Percentiles rank a stretch among this genome's conserved stretches.
Conservation (phyloP, 2,329 filamentous ascomycete species). For the Arthrobotrys sinensis region DNA sequence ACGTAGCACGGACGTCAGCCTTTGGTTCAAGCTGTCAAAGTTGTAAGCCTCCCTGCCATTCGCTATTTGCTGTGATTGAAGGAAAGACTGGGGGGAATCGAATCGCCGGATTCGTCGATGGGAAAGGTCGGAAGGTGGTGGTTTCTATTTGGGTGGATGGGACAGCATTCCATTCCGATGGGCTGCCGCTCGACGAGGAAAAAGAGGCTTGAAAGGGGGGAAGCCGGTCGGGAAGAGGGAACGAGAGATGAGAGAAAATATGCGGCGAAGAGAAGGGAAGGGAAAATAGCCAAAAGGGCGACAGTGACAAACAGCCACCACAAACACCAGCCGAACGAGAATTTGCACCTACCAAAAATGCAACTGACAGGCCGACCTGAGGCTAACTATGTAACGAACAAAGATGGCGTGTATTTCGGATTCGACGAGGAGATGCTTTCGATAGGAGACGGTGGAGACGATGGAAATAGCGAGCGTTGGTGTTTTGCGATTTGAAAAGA, state of each 20-base stretch:
- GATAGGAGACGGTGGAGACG: constrained; percentile 18
- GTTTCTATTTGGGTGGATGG: constrained; percentile 22
- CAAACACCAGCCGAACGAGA: not conserved
- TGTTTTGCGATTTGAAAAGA: constrained; percentile 3
- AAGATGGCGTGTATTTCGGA: not conserved
- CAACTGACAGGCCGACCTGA: constrained; percentile 4
- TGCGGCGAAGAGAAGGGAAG: constrained; percentile 20
- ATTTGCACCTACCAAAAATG: constrained; percentile 52
- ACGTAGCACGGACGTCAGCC: constrained; percentile 18
- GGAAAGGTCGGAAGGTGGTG: not conserved
- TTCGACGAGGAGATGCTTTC: not conserved
- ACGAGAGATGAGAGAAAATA: constrained; percentile 5
- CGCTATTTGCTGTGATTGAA: constrained; percentile 3
- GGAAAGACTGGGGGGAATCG: not conserved
- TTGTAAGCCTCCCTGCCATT: constrained; percentile 28
- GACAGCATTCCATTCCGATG: constrained; percentile 48
- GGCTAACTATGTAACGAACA: not conserved
- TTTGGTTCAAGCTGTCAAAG: constrained; percentile 14
- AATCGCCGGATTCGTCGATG: constrained; percentile 14
- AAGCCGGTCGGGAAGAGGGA: constrained; percentile 9
- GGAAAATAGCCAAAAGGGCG: constrained; percentile 17
- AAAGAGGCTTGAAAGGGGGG: constrained; percentile 19
- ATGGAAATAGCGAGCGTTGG: constrained; percentile 51
- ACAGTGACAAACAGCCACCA: not conserved
- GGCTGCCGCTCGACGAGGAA: not conserved